phyloP scores from a whole-genome alignment of 345 rosid genomes.

The Eucalyptus marginata region DNA sequence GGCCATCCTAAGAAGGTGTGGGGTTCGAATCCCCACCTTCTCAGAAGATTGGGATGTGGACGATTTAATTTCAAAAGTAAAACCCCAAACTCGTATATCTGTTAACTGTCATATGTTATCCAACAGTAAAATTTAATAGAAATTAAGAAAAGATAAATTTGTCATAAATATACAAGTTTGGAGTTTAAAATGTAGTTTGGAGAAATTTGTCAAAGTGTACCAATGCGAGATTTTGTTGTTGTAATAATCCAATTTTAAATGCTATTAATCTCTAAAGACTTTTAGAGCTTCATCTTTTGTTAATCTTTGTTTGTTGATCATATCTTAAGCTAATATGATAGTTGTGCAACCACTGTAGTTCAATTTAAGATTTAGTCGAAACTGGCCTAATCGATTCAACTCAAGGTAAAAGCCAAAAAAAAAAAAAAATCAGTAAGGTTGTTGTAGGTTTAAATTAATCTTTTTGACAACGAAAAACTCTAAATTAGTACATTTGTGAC shows the following conservation, averaged over 20 bases:
- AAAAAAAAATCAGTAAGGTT: background rate
- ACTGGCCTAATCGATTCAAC: background rate
- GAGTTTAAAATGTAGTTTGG: too few relatives aligned
- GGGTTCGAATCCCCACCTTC: too few relatives aligned
- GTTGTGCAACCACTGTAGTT: background rate
- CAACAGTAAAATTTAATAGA: too few relatives aligned
- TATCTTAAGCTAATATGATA: background rate
- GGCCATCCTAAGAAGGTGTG: rapidly evolving
- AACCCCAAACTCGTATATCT: rapidly evolving
- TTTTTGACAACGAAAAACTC: too few relatives aligned
- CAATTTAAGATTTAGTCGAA: rapidly evolving
- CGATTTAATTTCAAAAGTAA: too few relatives aligned
- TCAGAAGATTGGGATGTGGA: too few relatives aligned
- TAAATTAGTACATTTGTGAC: too few relatives aligned
- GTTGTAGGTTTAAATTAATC: background rate
- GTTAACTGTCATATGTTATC: rapidly evolving
- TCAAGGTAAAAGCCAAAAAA: background rate
- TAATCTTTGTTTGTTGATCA: background rate
- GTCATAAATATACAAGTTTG: too few relatives aligned
- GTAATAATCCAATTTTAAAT: too few relatives aligned
- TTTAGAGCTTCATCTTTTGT: background rate
- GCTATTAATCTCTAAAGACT: background rate
- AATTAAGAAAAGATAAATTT: rapidly evolving
- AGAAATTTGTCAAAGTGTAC: too few relatives aligned
- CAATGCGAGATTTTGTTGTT: too few relatives aligned